A percentile compares a stretch with the other conserved stretches of the same genome.
Conservation (phyloP, 495 filamentous ascomycete genomes). For the Hypoxylon lenormandii region DNA sequence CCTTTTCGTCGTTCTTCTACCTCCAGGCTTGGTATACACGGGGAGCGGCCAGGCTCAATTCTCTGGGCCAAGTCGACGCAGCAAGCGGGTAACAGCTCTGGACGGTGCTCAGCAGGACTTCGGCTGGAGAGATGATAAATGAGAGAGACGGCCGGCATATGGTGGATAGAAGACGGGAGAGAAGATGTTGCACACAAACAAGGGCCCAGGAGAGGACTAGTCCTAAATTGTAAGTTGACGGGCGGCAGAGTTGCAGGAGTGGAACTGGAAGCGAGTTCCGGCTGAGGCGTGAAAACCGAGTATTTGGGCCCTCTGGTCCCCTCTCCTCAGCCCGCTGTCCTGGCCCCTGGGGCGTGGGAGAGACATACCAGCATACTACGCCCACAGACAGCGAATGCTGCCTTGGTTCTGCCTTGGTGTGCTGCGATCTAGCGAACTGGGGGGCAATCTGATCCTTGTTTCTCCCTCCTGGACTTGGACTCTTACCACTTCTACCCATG, state of each 20-base stretch:
- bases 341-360: slow-evolving; percentile 50
- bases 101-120: slow-evolving; percentile 26
- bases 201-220: slow-evolving; percentile 38
- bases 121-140: slow-evolving; percentile 42
- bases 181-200: slow-evolving; percentile 40
- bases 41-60: slow-evolving; percentile 21
- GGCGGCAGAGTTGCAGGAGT: slow-evolving; percentile 47
- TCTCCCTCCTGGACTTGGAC: neutral
- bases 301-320: slow-evolving; percentile 49
- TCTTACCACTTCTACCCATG: too few relatives aligned
- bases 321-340: slow-evolving; percentile 48
- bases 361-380: slow-evolving; percentile 33
- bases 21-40: slow-evolving; percentile 26
- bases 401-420: slow-evolving; percentile 24
- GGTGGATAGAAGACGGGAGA: slow-evolving; percentile 33
- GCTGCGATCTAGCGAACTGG: slow-evolving; percentile 46
- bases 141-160: slow-evolving; percentile 39
- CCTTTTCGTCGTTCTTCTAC: slow-evolving; percentile 15
- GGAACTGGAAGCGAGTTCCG: slow-evolving; percentile 50
- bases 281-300: slow-evolving; percentile 49
- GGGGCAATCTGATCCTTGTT: slow-evolving; percentile 41
- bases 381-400: slow-evolving; percentile 22
- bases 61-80: slow-evolving; percentile 28
- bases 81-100: slow-evolving; percentile 25
- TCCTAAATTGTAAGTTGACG: slow-evolving; percentile 47